A percentile compares a stretch with the other conserved stretches of the same genome.
These are phyloP conservation scores for Furcasterigmium sp. DNA, from an alignment of 2,329 filamentous ascomycete species.

Conservation along the genomic window DNA sequence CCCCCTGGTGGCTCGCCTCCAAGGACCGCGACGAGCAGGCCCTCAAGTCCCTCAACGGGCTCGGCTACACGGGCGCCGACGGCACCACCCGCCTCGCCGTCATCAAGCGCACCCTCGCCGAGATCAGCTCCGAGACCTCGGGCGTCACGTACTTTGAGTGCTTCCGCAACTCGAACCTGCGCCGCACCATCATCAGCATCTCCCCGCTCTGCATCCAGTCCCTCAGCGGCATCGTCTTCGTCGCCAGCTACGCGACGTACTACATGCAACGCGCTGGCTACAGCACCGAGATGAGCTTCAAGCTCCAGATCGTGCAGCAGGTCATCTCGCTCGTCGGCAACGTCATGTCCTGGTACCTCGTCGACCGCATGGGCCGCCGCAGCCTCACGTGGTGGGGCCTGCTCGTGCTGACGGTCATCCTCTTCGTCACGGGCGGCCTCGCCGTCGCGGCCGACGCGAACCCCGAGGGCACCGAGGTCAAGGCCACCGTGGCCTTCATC, in stretches of 20 bases:
- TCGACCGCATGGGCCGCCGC: slow-evolving; percentile 30
- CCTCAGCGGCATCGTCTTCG: slow-evolving; percentile 28
- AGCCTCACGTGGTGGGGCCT: slow-evolving; percentile 29
- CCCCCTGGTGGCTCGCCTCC: slow-evolving; percentile 34
- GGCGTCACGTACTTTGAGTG: slow-evolving; percentile 32
- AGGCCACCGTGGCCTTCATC: slow-evolving; percentile 26
- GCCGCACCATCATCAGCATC: slow-evolving; percentile 32
- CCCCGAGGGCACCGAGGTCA: slow-evolving; percentile 1
- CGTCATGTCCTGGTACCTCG: slow-evolving; percentile 29
- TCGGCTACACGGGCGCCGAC: slow-evolving; percentile 20
- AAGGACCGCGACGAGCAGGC: slow-evolving; percentile 27
- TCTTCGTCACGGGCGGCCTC: slow-evolving; percentile 29
- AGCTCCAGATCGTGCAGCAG: slow-evolving; percentile 32
- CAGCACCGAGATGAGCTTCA: slow-evolving; percentile 23
- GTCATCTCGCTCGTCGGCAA: slow-evolving; percentile 31
- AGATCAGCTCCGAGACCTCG: slow-evolving; percentile 26
- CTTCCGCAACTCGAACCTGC: slow-evolving; percentile 31
- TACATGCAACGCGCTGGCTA: slow-evolving; percentile 11
- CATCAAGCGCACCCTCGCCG: slow-evolving; percentile 24
- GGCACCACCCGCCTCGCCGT: slow-evolving; percentile 22
- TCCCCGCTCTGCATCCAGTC: slow-evolving; percentile 27
- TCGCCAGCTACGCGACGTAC: slow-evolving; percentile 21
- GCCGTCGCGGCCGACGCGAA: not conserved
- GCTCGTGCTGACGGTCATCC: slow-evolving; percentile 26
- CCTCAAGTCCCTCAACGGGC: slow-evolving; percentile 24